Conservation (phyloP, 768 basidiomycete species). For the Lentinula sp. region DNA sequence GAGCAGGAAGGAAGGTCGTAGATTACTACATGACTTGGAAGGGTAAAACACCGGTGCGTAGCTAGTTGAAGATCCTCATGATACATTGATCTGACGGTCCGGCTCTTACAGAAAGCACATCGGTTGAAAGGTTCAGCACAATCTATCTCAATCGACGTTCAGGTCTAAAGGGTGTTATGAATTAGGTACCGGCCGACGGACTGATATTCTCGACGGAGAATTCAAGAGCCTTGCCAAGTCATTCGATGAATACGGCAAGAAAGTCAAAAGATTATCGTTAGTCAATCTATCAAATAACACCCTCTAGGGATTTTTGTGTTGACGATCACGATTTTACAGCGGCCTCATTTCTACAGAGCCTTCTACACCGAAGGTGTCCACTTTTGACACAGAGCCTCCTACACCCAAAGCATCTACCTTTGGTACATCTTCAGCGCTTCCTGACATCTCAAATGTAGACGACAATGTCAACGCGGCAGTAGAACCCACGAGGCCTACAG, state of each 20-base stretch:
- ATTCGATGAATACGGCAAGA: conserved; percentile 5
- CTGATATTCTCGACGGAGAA: conserved; percentile 5
- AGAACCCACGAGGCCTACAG: conserved; percentile 3
- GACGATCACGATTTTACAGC: background rate
- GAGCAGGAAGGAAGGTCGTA: conserved; percentile 33
- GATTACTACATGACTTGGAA: conserved; percentile 50
- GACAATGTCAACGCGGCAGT: background rate
- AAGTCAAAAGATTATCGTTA: conserved; percentile 6
- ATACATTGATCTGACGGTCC: conserved; percentile 3
- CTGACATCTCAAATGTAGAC: background rate
- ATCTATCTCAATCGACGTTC: background rate
- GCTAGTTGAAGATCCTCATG: background rate
- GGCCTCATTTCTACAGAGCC: background rate
- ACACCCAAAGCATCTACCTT: background rate
- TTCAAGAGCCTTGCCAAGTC: conserved; percentile 4
- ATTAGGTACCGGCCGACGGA: conserved; percentile 5
- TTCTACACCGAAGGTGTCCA: background rate
- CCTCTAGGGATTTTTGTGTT: background rate
- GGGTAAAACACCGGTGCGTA: conserved; percentile 21
- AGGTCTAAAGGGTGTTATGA: background rate
- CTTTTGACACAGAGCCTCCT: background rate
- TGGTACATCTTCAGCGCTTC: background rate
- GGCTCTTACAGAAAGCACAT: conserved; percentile 14
- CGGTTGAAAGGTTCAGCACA: conserved; percentile 16
- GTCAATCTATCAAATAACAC: background rate